These are phyloP conservation scores for Solanum gracilifrons DNA, from an alignment of 257 asterid species.

Conservation along the genomic window DNA sequence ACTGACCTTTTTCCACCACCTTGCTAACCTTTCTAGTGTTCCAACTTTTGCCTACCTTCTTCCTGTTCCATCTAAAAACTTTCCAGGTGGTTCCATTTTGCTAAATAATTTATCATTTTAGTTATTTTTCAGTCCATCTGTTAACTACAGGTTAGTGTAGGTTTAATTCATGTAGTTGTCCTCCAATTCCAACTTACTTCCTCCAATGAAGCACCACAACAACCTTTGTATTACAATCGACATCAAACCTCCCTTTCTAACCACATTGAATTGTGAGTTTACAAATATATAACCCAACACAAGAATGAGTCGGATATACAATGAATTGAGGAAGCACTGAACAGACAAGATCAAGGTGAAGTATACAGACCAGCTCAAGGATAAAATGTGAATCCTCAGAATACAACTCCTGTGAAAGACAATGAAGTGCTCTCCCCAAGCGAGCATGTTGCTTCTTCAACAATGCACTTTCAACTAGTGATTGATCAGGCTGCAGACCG, in stretches of 20 bases:
- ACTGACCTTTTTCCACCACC: not conserved
- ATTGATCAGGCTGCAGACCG: constrained; percentile 53
- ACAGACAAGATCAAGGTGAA: constrained; percentile 45
- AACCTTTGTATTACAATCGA: not conserved
- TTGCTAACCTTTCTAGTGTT: not conserved
- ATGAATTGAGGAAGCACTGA: not conserved
- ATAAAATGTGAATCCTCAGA: constrained; percentile 98
- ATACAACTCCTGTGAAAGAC: constrained; percentile 90
- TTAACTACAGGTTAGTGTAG: not conserved
- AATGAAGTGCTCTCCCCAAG: constrained; percentile 92
- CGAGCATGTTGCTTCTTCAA: constrained; percentile 95
- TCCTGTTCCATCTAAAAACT: not conserved
- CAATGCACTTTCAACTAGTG: constrained; percentile 50
- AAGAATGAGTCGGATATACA: not conserved
- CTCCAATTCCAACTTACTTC: not conserved
- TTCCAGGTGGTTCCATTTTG: not conserved
- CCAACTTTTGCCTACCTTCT: not conserved
- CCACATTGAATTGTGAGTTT: not conserved
- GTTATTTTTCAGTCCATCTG: not conserved
- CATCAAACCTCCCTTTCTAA: not conserved
- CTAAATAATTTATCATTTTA: not conserved
- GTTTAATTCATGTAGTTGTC: not conserved
- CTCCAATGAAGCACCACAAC: not conserved
- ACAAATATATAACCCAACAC: not conserved
- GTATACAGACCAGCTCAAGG: constrained; percentile 69